Conservation (phyloP, 148 eudicot genomes). For the Talinum fruticosum region DNA sequence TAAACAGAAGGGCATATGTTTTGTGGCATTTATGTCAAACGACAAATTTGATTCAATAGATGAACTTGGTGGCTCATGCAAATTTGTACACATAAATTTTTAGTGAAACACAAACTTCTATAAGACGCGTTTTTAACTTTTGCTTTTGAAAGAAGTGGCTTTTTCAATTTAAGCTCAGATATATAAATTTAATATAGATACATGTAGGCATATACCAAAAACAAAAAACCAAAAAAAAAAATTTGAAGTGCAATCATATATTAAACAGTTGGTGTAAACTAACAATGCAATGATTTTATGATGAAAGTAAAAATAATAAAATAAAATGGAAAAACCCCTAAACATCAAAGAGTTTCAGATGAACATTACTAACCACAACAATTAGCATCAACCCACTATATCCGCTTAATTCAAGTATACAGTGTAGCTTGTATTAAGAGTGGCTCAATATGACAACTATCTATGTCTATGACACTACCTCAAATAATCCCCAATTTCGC, state of each 20-base stretch:
- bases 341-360: not conserved
- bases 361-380: conserved; percentile 11
- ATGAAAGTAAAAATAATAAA: not conserved
- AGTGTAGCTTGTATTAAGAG: conserved; percentile 7
- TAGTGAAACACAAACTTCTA: too few relatives aligned
- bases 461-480: not conserved
- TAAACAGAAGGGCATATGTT: too few relatives aligned
- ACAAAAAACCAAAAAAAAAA: not conserved
- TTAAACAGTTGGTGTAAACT: too few relatives aligned
- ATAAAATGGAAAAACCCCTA: not conserved
- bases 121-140: too few relatives aligned
- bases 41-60: too few relatives aligned
- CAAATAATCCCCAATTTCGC: conserved; percentile 1
- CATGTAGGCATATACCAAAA: not conserved
- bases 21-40: too few relatives aligned
- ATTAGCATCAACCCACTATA: not conserved
- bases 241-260: not conserved
- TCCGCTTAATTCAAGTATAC: conserved; percentile 14
- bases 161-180: not conserved
- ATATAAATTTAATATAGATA: not conserved
- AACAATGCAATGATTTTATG: not conserved
- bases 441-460: conserved; percentile 10
- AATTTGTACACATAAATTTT: too few relatives aligned
- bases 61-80: too few relatives aligned
- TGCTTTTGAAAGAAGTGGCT: not conserved